Evolutionary conservation across 2,329 filamentous ascomycete genomes (phyloP).

Genomic region (Aspergillus aculeatinus): DNA sequence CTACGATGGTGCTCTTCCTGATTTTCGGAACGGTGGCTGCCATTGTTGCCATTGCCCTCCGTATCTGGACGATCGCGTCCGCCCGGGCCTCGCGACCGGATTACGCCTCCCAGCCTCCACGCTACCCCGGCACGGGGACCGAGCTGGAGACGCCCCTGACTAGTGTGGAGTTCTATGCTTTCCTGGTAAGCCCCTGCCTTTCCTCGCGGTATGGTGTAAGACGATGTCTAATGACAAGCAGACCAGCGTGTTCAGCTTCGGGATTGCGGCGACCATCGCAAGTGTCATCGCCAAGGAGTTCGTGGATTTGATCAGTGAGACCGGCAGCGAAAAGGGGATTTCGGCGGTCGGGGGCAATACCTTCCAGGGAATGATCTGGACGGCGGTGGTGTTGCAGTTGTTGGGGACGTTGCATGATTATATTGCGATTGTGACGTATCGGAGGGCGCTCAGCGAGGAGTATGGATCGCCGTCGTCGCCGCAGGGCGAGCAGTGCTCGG

Average conservation of each 20-base stretch:
- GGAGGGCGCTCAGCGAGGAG: background rate
- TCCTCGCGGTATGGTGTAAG: background rate
- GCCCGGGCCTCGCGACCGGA: background rate
- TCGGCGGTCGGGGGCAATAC: background rate
- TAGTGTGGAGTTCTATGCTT: background rate
- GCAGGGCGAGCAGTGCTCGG: background rate
- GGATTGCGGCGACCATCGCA: background rate
- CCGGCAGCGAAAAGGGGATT: conserved; percentile 1
- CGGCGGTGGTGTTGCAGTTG: conserved; percentile 4
- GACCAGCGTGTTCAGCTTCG: conserved; percentile 2
- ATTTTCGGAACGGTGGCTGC: conserved; percentile 3
- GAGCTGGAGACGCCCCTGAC: conserved; percentile 1
- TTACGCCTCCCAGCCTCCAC: background rate
- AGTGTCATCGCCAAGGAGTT: conserved; percentile 9
- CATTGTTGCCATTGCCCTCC: background rate
- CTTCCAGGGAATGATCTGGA: conserved; percentile 8
- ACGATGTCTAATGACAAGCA: background rate
- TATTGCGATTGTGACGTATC: background rate
- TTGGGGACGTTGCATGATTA: background rate
- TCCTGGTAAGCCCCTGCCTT: background rate
- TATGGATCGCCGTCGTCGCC: background rate
- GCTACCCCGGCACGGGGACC: background rate
- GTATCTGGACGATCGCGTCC: background rate
- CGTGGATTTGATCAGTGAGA: conserved; percentile 3
- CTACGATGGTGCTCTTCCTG: conserved; percentile 6